These are phyloP conservation scores for Forsythia viridissima DNA, from an alignment of 257 asterid genomes.

Conservation along the genomic window DNA sequence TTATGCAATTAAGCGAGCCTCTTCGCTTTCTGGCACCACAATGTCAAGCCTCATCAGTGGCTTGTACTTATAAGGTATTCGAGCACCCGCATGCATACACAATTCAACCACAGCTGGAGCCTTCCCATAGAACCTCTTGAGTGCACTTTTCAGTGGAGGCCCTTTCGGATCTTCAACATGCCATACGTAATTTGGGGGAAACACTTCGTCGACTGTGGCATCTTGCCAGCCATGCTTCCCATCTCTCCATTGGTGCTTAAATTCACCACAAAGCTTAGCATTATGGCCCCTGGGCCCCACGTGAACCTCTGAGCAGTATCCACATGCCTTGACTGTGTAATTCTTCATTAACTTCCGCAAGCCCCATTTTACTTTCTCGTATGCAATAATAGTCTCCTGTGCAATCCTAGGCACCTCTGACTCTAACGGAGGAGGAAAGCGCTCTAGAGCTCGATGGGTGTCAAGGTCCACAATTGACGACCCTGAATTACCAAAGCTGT, in stretches of 20 bases:
- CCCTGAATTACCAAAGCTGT: constrained; percentile 26
- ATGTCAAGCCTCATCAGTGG: constrained; percentile 93
- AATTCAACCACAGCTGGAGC: constrained; percentile 84
- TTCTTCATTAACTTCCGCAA: constrained; percentile 70
- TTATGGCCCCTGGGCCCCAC: constrained; percentile 98
- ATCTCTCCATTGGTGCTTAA: constrained; percentile 96
- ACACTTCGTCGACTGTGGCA: constrained; percentile 84
- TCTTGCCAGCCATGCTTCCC: constrained; percentile 99
- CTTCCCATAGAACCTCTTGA: constrained; percentile 82
- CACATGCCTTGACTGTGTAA: constrained; percentile 92
- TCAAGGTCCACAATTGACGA: constrained; percentile 54
- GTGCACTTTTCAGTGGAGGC: constrained; percentile 51
- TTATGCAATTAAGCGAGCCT: constrained; percentile 69
- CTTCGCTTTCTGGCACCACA: constrained; percentile 73
- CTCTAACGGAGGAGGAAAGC: constrained; percentile 56
- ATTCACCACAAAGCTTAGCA: constrained; percentile 89
- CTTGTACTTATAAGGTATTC: constrained; percentile 61
- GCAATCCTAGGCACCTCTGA: constrained; percentile 56
- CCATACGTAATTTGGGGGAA: constrained; percentile 88
- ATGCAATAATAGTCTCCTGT: constrained; percentile 62
- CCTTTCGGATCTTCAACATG: constrained; percentile 75
- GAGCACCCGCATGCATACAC: constrained; percentile 91
- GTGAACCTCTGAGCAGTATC: constrained; percentile 93
- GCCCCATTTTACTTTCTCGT: constrained; percentile 74
- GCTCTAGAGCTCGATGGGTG: constrained; percentile 65